Percentiles rank a stretch among this genome's conserved stretches.
These are phyloP conservation scores for Aspergillus ochraceus DNA, from an alignment of 2,329 filamentous ascomycete species.

Conservation along the genomic window DNA sequence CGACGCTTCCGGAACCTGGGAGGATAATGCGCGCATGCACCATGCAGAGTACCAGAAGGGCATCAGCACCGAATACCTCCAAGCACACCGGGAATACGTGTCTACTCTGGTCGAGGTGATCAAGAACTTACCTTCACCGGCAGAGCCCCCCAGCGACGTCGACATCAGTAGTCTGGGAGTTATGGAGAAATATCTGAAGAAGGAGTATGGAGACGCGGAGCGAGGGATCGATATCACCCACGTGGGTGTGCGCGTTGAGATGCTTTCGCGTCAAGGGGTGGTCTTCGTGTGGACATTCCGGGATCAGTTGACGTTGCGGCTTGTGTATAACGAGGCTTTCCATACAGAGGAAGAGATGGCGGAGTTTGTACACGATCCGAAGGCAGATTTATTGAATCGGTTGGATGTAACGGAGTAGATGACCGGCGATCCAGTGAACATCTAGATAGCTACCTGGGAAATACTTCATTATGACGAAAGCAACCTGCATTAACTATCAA, in stretches of 20 bases:
- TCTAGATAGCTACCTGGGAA: no score
- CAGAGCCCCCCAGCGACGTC: constrained; percentile 29
- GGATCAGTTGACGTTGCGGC: constrained; percentile 30
- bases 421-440: no score
- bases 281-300: constrained; percentile 36
- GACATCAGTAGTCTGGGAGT: constrained; percentile 22
- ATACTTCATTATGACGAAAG: no score
- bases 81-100: not conserved
- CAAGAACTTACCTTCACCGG: not conserved
- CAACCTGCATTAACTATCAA: no score
- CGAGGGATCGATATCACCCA: not conserved
- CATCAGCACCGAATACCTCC: not conserved
- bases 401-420: not conserved
- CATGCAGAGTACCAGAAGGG: not conserved
- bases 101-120: not conserved
- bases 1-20: not conserved
- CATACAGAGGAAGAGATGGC: not conserved
- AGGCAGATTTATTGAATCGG: not conserved
- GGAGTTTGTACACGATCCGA: not conserved
- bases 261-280: constrained; percentile 27
- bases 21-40: not conserved
- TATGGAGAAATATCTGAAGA: constrained; percentile 17
- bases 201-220: constrained; percentile 19
- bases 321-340: constrained; percentile 28
- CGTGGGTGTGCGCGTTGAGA: constrained; percentile 33